Conservation (phyloP, 352 stramenopile species). For the Pythium biforme region DNA sequence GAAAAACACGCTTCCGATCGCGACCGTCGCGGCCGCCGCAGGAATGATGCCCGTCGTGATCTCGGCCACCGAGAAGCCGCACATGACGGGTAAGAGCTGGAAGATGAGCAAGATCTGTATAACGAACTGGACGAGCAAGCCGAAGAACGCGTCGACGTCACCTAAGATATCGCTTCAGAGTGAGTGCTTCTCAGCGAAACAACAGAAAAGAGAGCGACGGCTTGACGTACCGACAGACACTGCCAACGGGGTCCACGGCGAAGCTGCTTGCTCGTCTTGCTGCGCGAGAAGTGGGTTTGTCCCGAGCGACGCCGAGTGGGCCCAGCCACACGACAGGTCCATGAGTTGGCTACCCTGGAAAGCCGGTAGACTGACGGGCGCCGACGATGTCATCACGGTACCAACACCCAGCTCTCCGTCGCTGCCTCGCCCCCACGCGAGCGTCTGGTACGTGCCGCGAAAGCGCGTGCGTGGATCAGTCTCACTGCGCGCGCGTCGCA, state of each 20-base stretch:
- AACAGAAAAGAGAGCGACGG: neutral
- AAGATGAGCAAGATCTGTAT: conserved; percentile 43
- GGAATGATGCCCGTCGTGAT: conserved; percentile 33
- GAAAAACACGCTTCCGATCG: conserved; percentile 37
- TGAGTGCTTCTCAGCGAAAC: neutral
- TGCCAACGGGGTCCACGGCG: neutral
- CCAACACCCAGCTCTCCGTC: conserved; percentile 42
- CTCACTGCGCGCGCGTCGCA: conserved; percentile 19
- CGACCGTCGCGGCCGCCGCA: conserved; percentile 29
- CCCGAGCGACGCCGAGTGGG: conserved; percentile 29
- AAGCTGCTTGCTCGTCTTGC: conserved; percentile 12
- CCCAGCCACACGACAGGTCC: conserved; percentile 34
- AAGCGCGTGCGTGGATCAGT: conserved; percentile 20
- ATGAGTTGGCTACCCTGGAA: conserved; percentile 20
- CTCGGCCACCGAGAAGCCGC: conserved; percentile 25
- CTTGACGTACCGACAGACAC: conserved; percentile 21
- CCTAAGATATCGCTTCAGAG: conserved; percentile 1
- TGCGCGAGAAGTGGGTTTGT: conserved; percentile 13
- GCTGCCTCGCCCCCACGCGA: conserved; percentile 37
- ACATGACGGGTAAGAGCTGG: conserved; percentile 28
- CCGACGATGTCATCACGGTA: conserved; percentile 20
- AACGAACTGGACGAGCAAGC: conserved; percentile 38
- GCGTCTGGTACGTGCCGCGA: conserved; percentile 26
- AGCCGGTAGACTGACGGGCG: conserved; percentile 14
- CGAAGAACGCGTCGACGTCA: conserved; percentile 42